phyloP scores from a whole-genome alignment of 805 yeast species.

The Ogataea chonburiensis region DNA sequence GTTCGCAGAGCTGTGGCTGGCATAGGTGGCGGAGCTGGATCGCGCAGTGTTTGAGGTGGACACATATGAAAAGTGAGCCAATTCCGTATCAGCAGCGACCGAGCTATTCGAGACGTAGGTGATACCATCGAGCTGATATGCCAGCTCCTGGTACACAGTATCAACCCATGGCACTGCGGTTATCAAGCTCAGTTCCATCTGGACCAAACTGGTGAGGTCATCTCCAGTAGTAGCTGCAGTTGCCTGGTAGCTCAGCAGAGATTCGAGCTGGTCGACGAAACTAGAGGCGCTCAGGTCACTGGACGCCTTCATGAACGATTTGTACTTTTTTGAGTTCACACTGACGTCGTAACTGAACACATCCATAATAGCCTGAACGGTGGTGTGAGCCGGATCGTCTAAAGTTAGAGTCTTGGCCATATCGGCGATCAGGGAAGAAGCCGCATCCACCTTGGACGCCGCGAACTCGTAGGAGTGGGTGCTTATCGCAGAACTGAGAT shows the following conservation, averaged over 20 bases:
- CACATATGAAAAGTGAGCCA: conserved; percentile 3
- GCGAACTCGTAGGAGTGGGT: conserved; percentile 6
- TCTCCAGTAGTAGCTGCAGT: conserved; percentile 2
- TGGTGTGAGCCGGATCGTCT: conserved; percentile 3
- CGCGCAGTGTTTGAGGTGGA: too few species aligned
- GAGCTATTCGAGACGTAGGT: conserved; percentile 5
- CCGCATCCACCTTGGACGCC: conserved; percentile 6
- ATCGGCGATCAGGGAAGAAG: conserved; percentile 4
- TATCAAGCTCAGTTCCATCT: conserved; percentile 6
- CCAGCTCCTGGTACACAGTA: conserved; percentile 7
- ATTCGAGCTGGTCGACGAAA: conserved; percentile 1
- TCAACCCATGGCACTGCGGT: conserved; percentile 11
- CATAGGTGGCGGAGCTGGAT: too few species aligned
- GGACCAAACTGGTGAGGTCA: conserved; percentile 5
- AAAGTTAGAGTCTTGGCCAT: conserved; percentile 3
- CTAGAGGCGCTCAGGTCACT: conserved; percentile 1
- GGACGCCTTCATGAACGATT: conserved; percentile 1
- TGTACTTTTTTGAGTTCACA: not conserved
- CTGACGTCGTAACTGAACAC: conserved; percentile 8
- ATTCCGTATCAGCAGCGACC: conserved; percentile 4
- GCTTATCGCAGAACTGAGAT: not conserved
- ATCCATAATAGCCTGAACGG: conserved; percentile 7
- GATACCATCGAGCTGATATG: conserved; percentile 8
- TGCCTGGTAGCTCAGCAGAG: conserved; percentile 7
- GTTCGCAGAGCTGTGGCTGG: too few species aligned